Conservation (phyloP, 306 rosid genomes). For the Cucurbita ficifolia region DNA sequence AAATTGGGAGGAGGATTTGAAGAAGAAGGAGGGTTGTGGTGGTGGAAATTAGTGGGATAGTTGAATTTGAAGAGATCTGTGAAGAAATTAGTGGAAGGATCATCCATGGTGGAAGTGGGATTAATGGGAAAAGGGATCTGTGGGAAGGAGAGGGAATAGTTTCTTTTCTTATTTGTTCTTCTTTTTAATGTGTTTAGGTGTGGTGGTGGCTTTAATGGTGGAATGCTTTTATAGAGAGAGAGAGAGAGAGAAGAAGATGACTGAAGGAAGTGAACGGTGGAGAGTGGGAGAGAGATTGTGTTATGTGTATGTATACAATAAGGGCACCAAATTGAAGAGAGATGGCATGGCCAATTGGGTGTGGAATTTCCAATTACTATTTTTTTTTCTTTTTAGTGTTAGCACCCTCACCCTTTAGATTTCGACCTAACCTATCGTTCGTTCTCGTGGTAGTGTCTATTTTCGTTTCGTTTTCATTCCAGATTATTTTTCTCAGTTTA, state of each 20-base stretch:
- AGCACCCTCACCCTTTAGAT: too few species aligned
- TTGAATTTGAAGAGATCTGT: constrained; percentile 12
- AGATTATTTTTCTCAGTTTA: too few species aligned
- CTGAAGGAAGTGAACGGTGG: constrained; percentile 75
- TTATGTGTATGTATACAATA: neutral
- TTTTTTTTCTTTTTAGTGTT: neutral
- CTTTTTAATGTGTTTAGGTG: neutral
- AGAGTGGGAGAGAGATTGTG: constrained; percentile 16
- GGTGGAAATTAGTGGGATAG: constrained; percentile 16
- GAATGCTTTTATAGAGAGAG: constrained; percentile 23
- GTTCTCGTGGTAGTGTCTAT: too few species aligned
- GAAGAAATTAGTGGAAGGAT: constrained; percentile 19
- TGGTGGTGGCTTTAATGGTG: constrained; percentile 18
- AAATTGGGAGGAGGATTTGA: constrained; percentile 12
- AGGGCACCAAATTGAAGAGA: neutral
- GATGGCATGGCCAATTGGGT: neutral
- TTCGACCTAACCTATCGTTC: too few species aligned
- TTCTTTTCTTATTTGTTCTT: neutral
- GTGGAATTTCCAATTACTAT: neutral
- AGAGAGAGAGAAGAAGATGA: constrained; percentile 66
- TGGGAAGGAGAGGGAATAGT: neutral
- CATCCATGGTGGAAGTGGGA: constrained; percentile 22
- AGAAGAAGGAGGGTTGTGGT: neutral
- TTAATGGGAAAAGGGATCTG: neutral
- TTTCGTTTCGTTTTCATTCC: too few species aligned